These are phyloP conservation scores for Lignosus rhinocerotis DNA, from an alignment of 1,284 basidiomycete genomes.

Conservation along the genomic window DNA sequence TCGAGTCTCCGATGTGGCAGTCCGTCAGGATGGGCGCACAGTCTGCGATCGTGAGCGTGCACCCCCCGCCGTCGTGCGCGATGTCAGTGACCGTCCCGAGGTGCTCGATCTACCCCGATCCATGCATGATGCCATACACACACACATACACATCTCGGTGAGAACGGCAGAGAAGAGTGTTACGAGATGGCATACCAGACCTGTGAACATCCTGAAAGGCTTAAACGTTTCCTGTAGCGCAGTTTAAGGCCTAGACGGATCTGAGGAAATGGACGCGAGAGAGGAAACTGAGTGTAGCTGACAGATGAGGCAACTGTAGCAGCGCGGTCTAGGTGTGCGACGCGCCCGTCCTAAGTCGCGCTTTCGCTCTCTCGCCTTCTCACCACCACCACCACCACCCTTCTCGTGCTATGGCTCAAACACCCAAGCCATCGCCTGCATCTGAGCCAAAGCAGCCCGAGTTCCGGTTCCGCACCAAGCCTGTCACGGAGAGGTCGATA, in stretches of 20 bases:
- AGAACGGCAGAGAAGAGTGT: conserved; percentile 5
- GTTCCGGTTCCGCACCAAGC: conserved; percentile 22
- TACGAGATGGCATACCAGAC: conserved; percentile 52
- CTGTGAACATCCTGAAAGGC: conserved; percentile 59
- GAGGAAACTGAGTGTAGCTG: neutral
- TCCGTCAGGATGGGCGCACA: conserved; percentile 82
- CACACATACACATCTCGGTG: neutral
- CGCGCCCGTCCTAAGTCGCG: neutral
- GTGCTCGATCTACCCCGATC: conserved; percentile 67
- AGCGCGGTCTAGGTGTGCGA: neutral
- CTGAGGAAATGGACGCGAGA: neutral
- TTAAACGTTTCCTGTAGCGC: neutral
- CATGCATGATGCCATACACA: no score
- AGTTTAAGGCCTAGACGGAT: neutral
- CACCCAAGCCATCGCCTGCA: conserved; percentile 2
- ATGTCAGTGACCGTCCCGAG: conserved; percentile 73
- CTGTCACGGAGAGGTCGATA: conserved; percentile 29
- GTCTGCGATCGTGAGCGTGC: conserved; percentile 80
- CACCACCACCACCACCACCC: conserved; percentile 10
- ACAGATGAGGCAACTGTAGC: no score
- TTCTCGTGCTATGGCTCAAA: conserved; percentile 9
- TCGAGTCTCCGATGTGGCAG: conserved; percentile 93
- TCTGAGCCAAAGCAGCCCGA: conserved; percentile 10
- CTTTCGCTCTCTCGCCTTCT: neutral
- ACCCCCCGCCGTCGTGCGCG: conserved; percentile 68